phyloP scores from a whole-genome alignment of 2,329 filamentous ascomycete genomes.

The Didymella segeticola region DNA sequence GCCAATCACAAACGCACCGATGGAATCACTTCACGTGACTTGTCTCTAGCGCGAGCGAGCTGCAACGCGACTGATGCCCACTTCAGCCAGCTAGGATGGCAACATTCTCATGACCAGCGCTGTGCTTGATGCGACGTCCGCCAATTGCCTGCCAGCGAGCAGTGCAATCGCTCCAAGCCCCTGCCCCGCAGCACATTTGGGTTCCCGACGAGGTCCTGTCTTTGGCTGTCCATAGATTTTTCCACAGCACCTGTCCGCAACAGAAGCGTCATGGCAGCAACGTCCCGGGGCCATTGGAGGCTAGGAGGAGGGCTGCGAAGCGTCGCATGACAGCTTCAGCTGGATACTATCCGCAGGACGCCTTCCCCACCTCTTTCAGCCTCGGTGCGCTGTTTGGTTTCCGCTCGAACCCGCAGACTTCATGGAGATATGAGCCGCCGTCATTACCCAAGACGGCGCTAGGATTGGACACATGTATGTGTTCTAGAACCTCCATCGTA shows the following conservation, averaged over 20 bases:
- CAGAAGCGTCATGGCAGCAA: constrained; percentile 64
- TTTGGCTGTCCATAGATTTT: constrained; percentile 59
- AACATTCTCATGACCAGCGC: constrained; percentile 29
- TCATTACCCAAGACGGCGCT: constrained; percentile 24
- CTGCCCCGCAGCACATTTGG: constrained; percentile 60
- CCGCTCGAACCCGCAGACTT: constrained; percentile 27
- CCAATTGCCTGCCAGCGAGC: constrained; percentile 59
- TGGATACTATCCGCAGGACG: constrained; percentile 47
- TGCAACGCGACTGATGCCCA: constrained; percentile 12
- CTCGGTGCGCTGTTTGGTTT: constrained; percentile 39
- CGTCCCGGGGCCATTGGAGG: constrained; percentile 69
- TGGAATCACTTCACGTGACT: no score
- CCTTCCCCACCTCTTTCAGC: constrained; percentile 32
- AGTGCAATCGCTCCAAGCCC: constrained; percentile 52
- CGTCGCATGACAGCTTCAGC: constrained; percentile 59
- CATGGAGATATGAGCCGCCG: constrained; percentile 47
- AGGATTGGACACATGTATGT: constrained; percentile 30
- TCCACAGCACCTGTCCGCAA: constrained; percentile 54
- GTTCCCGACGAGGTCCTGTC: constrained; percentile 64
- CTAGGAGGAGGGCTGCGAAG: constrained; percentile 61
- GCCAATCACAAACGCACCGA: neutral
- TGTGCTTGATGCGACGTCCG: constrained; percentile 56
- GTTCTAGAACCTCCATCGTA: neutral
- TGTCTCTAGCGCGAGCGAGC: constrained; percentile 5
- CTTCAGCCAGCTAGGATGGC: constrained; percentile 10